Conservation (phyloP, 352 stramenopile genomes). For the Pythium scleroteichum region DNA sequence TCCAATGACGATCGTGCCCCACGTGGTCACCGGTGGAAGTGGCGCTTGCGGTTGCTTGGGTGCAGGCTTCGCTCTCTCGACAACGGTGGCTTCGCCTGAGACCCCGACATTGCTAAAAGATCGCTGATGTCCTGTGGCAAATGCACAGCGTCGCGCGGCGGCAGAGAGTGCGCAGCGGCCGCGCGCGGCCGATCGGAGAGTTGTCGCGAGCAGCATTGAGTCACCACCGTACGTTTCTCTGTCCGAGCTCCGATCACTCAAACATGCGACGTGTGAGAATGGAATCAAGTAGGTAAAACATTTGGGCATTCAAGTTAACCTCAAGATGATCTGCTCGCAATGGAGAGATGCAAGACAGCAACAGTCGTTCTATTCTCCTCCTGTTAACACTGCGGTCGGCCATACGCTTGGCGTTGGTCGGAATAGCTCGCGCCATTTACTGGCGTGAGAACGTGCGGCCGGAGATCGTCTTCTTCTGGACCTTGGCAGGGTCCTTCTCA, state of each 20-base stretch:
- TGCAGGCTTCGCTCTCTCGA: conserved; percentile 7
- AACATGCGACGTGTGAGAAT: conserved; percentile 18
- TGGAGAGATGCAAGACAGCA: too few relatives aligned
- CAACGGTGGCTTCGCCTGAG: neutral
- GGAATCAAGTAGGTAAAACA: neutral
- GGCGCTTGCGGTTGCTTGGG: conserved; percentile 22
- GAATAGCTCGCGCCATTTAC: conserved; percentile 34
- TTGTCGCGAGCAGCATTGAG: conserved; percentile 6
- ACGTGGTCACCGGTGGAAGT: conserved; percentile 46
- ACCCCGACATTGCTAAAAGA: conserved; percentile 20
- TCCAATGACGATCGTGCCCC: conserved; percentile 65
- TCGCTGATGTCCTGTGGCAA: conserved; percentile 3
- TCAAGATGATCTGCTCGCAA: too few relatives aligned
- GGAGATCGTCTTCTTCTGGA: conserved; percentile 91
- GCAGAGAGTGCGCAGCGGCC: neutral
- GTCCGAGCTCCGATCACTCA: neutral
- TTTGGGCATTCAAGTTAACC: conserved; percentile 11
- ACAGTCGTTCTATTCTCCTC: conserved; percentile 11
- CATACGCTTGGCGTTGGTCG: neutral
- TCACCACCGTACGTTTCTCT: conserved; percentile 11
- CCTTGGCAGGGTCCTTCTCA: conserved; percentile 88
- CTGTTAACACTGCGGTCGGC: neutral
- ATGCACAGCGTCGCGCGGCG: neutral
- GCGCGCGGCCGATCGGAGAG: conserved; percentile 6
- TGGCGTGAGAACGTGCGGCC: conserved; percentile 88